A percentile compares a stretch with the other conserved stretches of the same genome.
Conservation (phyloP, 257 asterid genomes). For the Solanum medicagineum region DNA sequence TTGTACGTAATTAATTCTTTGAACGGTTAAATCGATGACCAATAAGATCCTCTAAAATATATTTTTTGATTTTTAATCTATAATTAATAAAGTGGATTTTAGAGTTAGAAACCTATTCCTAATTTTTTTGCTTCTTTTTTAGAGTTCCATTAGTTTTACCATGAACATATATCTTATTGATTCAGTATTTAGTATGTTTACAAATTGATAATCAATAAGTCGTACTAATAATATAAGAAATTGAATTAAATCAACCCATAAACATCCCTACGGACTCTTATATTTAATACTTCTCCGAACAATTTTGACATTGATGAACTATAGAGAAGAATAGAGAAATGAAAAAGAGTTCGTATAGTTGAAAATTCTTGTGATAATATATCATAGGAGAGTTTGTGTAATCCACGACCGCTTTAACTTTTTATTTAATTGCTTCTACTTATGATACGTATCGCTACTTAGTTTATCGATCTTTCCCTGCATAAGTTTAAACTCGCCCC, state of each 20-base stretch:
- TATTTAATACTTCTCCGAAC: neutral
- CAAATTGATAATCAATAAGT: no score
- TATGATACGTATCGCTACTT: neutral
- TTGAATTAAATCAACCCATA: accelerated
- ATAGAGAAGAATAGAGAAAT: neutral
- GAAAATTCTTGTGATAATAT: neutral
- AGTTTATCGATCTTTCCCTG: neutral
- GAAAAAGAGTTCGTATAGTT: neutral
- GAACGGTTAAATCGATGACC: no score
- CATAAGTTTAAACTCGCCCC: neutral
- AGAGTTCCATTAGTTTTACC: no score
- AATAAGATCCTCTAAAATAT: no score
- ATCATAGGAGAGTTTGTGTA: neutral
- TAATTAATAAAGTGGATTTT: no score
- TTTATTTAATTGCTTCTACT: neutral
- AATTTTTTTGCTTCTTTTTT: no score
- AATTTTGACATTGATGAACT: neutral
- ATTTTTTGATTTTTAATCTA: no score
- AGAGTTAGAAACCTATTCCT: no score
- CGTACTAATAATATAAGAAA: neutral
- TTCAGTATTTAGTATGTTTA: no score
- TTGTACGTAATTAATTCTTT: neutral
- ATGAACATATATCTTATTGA: no score
- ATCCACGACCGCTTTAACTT: neutral
- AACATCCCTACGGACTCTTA: neutral